Evolutionary conservation across 352 stramenopile genomes (phyloP).

Genomic region (Pythium sp.): DNA sequence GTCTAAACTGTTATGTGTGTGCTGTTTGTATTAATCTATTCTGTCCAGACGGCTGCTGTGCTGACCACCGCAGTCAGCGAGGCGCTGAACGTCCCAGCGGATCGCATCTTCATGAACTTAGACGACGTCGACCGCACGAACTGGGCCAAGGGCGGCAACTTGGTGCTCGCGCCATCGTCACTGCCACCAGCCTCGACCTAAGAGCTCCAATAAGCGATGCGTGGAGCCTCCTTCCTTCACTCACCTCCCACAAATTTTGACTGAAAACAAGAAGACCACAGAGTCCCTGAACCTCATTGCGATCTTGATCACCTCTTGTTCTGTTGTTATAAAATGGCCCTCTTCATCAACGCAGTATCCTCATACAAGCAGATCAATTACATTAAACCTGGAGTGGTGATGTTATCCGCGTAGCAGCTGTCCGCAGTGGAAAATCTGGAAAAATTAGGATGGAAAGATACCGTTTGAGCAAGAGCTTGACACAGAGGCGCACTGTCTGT

Average conservation of each 20-base stretch:
- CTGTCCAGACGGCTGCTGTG: conserved; percentile 33
- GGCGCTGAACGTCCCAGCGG: conserved; percentile 32
- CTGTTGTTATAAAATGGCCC: too few species aligned
- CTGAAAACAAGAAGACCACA: too few species aligned
- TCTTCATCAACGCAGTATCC: too few species aligned
- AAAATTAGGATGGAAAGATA: not conserved
- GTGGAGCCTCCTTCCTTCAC: not conserved
- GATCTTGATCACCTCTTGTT: too few species aligned
- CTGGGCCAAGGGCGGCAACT: conserved; percentile 38
- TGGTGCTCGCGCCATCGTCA: conserved; percentile 21
- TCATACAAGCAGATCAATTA: not conserved
- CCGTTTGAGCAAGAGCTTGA: not conserved
- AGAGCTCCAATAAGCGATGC: not conserved
- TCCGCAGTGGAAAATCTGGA: not conserved
- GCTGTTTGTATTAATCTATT: not conserved
- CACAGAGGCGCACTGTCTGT: too few species aligned
- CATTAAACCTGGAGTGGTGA: too few species aligned
- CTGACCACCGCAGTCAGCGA: conserved; percentile 42
- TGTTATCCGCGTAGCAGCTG: not conserved
- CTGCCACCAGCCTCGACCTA: not conserved
- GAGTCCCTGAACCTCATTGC: too few species aligned
- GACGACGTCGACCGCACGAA: conserved; percentile 45
- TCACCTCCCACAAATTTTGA: not conserved
- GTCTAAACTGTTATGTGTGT: not conserved
- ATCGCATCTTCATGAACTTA: conserved; percentile 59